Conservation (phyloP, 805 yeast genomes). For the Suhomyces prunicola region DNA sequence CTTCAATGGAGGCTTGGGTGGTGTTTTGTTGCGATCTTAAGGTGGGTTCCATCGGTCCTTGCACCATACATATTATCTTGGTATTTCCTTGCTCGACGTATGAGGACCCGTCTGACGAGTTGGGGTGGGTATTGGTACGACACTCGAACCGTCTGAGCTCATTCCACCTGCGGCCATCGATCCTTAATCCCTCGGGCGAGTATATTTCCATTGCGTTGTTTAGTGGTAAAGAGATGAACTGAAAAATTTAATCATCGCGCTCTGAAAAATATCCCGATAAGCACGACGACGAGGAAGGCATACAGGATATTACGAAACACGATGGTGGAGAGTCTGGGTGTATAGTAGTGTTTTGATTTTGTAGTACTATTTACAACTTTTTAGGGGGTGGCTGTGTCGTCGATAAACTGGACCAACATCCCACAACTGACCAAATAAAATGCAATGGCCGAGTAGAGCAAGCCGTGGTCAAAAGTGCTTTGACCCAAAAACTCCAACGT, state of each 20-base stretch:
- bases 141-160: conserved; percentile 83
- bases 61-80: conserved; percentile 77
- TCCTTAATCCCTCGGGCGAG: conserved; percentile 91
- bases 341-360: too few relatives aligned
- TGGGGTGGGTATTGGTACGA: conserved; percentile 82
- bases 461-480: conserved; percentile 57
- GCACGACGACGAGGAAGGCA: too few relatives aligned
- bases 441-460: conserved; percentile 51
- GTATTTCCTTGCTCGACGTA: conserved; percentile 90
- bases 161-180: conserved; percentile 94
- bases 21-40: conserved; percentile 49
- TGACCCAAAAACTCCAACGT: conserved; percentile 75
- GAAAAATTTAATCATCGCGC: neutral
- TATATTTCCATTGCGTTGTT: conserved; percentile 56
- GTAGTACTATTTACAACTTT: neutral
- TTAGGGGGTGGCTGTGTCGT: conserved; percentile 13
- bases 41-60: conserved; percentile 87
- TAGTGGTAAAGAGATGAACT: neutral
- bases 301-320: too few relatives aligned
- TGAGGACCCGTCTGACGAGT: conserved; percentile 87
- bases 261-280: neutral
- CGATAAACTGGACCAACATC: conserved; percentile 56
- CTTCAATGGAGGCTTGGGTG: conserved; percentile 55
- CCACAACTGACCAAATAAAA: conserved; percentile 65
- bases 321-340: too few relatives aligned